Base-by-base conservation (phyloP, 116 monocot genomes). In the Phalaenopsis hybrid region DNA sequence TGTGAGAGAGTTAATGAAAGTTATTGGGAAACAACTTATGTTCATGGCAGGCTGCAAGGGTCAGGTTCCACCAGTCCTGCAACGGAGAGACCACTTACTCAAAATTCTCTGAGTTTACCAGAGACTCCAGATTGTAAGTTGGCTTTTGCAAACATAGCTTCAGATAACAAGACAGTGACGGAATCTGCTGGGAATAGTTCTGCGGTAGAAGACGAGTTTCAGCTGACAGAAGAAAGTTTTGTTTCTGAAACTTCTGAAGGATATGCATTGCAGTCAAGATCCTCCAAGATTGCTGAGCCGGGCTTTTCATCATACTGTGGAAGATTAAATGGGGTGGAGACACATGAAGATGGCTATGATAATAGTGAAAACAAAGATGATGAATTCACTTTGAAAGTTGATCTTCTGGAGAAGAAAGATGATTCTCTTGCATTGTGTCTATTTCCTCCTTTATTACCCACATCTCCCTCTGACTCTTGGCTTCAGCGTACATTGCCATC, bases 61-160 rank as follows among this genome's bases (percentile, higher is more conserved):
- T 89, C 86, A 61, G 82, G 86, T 3, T 86, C 85, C 0, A 78
- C 68, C 41, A 90, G 87, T 79, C 84, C 84, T 83, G 81, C 77
- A 44, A 12, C 81, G 8, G 90, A 87, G 68, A 85, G 75, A 84
- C 83, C 79, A 57, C 73, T 88, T 43, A 67, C 23, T 67, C 28
- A 11, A 67, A 8, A 23, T 67, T 55, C 55, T 55, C 16, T 4
- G 16, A 55, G 55, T 16, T 55, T 55, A 13, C 43, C 8, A 43
- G 73, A 73, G 73, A 43, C 17, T 2, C 73, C 73, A 73, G 73
- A 33, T 43, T 12, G 41, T 37, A 73, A 73, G 73, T 73, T 82
- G 79, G 84, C 15, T 3, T 55, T 16, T 13, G 55, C 55, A 55
- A 55, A 55, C 55, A 55, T 55, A 0, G 16, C 55, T 55, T 55